Evolutionary conservation across 208 protist genomes (phyloP).

Genomic region (Leishmania mexicana): DNA sequence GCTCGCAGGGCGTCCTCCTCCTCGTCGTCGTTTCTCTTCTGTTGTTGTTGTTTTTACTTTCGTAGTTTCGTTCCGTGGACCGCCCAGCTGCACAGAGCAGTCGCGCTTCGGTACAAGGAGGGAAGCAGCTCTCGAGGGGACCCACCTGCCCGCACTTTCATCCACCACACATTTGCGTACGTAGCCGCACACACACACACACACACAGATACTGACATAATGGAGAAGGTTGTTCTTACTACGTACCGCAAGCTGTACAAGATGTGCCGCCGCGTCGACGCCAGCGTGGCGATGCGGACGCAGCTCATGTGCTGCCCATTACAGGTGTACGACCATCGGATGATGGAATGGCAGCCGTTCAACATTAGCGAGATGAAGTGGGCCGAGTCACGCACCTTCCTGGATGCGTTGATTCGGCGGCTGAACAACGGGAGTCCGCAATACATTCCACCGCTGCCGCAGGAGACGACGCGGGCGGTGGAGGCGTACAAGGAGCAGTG

Average conservation of each 20-base stretch:
- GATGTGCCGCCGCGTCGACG: slow-evolving; percentile 53
- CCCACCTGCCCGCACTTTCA: neutral
- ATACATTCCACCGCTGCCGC: slow-evolving; percentile 55
- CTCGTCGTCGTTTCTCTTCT: neutral
- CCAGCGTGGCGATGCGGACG: slow-evolving; percentile 62
- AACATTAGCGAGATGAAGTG: slow-evolving; percentile 55
- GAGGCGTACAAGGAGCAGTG: slow-evolving; percentile 24
- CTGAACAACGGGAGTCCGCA: slow-evolving; percentile 68
- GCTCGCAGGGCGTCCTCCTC: neutral
- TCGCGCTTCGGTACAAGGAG: neutral
- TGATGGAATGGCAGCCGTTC: slow-evolving; percentile 52
- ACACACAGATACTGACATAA: neutral
- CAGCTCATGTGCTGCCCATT: slow-evolving; percentile 59
- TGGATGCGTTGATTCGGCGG: slow-evolving; percentile 75
- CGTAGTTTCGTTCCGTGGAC: neutral
- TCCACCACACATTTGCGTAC: neutral
- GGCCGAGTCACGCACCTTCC: slow-evolving; percentile 63
- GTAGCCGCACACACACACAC: neutral
- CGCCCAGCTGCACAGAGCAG: neutral
- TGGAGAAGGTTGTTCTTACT: slow-evolving; percentile 71
- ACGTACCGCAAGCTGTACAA: slow-evolving; percentile 80
- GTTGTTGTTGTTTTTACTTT: neutral
- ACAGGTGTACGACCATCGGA: slow-evolving; percentile 63
- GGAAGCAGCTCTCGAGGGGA: neutral
- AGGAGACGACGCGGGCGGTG: slow-evolving; percentile 22